These are phyloP conservation scores for Penicillium arizonense DNA, from an alignment of 495 filamentous ascomycete genomes.

Conservation along the genomic window DNA sequence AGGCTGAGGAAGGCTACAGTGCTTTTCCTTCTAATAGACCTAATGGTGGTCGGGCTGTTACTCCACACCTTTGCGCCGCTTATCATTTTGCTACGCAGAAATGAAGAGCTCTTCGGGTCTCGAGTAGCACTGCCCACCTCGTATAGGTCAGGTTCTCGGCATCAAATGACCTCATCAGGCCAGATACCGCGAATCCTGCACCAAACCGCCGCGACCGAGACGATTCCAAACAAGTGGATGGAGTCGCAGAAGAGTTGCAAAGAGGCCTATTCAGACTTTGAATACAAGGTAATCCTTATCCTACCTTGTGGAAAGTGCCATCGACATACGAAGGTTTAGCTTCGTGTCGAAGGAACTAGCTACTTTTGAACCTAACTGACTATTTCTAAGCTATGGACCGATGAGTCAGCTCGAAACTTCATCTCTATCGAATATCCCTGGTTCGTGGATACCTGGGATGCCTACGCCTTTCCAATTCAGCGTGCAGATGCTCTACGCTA, in stretches of 20 bases:
- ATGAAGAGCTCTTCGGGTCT: background rate
- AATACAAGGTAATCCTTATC: constrained; percentile 8
- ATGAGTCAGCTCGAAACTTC: constrained; percentile 40
- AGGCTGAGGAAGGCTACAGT: background rate
- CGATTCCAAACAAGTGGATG: constrained; percentile 11
- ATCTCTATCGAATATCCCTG: constrained; percentile 61
- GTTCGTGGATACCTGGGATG: constrained; percentile 68
- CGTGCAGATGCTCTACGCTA: constrained; percentile 71
- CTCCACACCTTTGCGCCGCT: background rate
- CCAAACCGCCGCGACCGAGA: constrained; percentile 7
- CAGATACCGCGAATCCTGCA: constrained; percentile 5
- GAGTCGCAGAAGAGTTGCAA: constrained; percentile 9
- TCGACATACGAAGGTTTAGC: background rate
- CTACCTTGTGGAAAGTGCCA: background rate
- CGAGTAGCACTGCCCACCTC: background rate
- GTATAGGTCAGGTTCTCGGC: background rate
- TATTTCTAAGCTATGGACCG: constrained; percentile 13
- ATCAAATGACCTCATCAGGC: background rate
- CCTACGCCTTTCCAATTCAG: constrained; percentile 65
- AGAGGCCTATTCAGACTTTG: constrained; percentile 8
- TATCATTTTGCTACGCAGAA: background rate
- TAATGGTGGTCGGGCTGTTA: background rate
- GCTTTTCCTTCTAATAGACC: constrained; percentile 16
- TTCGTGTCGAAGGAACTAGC: background rate
- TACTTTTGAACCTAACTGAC: background rate